Percentiles rank a stretch among this genome's conserved stretches.
These are phyloP conservation scores for Talaromyces funiculosus DNA, from an alignment of 2,329 filamentous ascomycete genomes.

Conservation along the genomic window DNA sequence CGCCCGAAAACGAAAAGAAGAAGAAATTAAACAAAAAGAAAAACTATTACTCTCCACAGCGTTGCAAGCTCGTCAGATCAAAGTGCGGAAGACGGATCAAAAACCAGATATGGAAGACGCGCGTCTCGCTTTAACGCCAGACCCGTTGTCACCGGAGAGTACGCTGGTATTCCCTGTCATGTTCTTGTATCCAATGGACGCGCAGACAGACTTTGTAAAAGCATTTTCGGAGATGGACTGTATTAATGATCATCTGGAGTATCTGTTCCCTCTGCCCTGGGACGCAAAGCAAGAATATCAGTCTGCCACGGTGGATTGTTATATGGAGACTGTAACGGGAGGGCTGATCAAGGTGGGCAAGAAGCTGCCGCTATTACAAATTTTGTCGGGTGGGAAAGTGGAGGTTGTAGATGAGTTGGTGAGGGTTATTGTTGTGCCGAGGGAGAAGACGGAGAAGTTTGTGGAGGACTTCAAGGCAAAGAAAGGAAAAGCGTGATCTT, in stretches of 20 bases:
- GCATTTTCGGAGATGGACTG: slow-evolving; percentile 71
- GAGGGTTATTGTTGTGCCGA: slow-evolving; percentile 75
- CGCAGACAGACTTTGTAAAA: slow-evolving; percentile 88
- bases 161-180: slow-evolving; percentile 71
- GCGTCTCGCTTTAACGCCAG: slow-evolving; percentile 60
- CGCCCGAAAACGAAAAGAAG: slow-evolving; percentile 49
- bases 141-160: slow-evolving; percentile 67
- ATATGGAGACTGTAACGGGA: slow-evolving; percentile 74
- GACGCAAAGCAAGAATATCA: slow-evolving; percentile 65
- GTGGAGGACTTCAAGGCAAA: slow-evolving; percentile 74
- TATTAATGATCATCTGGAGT: slow-evolving; percentile 70
- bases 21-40: slow-evolving; percentile 47
- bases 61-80: slow-evolving; percentile 64
- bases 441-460: slow-evolving; percentile 64
- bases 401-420: slow-evolving; percentile 85
- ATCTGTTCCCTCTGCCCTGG: slow-evolving; percentile 87
- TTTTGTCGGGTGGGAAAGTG: slow-evolving; percentile 68
- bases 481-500: slow-evolving; percentile 34
- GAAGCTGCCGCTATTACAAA: slow-evolving; percentile 70
- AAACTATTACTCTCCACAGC: slow-evolving; percentile 59
- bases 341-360: slow-evolving; percentile 86
- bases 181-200: slow-evolving; percentile 75
- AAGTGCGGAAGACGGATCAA: slow-evolving; percentile 58
- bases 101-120: slow-evolving; percentile 88
- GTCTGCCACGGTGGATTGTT: slow-evolving; percentile 67